A percentile compares a stretch with the other conserved stretches of the same genome.
Conservation (phyloP, 1,284 basidiomycete species). For the Flammula alnicola region DNA sequence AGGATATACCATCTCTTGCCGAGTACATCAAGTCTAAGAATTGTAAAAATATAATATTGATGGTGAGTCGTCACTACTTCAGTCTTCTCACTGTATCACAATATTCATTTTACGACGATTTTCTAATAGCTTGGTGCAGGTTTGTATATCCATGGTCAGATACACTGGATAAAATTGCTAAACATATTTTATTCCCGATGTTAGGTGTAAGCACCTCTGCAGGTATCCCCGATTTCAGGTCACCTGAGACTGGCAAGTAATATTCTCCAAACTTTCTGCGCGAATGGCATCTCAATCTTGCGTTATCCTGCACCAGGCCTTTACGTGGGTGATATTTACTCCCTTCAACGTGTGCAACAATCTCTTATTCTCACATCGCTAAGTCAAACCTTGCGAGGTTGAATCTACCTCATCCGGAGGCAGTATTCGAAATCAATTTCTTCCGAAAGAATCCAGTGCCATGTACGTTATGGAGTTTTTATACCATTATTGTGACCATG, state of each 20-base stretch:
- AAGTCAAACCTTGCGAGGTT: constrained; percentile 77
- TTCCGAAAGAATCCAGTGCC: constrained; percentile 75
- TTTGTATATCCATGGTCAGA: constrained; percentile 37
- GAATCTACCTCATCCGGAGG: constrained; percentile 79
- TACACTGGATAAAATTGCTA: neutral
- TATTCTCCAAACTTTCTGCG: neutral
- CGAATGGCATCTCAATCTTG: neutral
- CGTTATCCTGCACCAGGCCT: constrained; percentile 45
- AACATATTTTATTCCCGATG: constrained; percentile 10
- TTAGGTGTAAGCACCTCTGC: constrained; percentile 78
- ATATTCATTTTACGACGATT: neutral
- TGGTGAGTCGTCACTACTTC: constrained; percentile 56
- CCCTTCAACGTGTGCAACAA: neutral
- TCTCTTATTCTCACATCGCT: neutral
- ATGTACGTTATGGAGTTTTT: constrained; percentile 49
- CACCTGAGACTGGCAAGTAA: constrained; percentile 64
- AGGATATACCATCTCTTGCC: constrained; percentile 48
- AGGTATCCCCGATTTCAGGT: constrained; percentile 83
- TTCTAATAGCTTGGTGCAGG: constrained; percentile 62
- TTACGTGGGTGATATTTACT: constrained; percentile 43
- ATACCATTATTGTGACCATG: neutral
- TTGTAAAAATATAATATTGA: constrained; percentile 71
- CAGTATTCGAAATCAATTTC: constrained; percentile 80
- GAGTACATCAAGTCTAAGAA: constrained; percentile 69
- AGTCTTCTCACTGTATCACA: neutral